Evolutionary conservation across 352 stramenopile genomes (phyloP).

Genomic region (Thalassiosira mediterranea): DNA sequence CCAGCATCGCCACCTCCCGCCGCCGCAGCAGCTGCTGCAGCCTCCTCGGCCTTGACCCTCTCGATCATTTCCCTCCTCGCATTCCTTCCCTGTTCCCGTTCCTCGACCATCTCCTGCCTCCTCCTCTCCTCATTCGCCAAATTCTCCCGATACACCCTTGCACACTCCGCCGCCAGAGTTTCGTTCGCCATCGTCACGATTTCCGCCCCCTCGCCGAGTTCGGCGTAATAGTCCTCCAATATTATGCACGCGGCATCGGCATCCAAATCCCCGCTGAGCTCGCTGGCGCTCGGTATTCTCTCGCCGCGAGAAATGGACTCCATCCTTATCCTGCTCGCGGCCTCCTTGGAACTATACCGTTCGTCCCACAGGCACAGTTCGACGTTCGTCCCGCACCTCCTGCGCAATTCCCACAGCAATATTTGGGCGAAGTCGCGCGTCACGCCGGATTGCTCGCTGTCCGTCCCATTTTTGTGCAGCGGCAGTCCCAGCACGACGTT

Average conservation of each 20-base stretch:
- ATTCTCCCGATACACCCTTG: conserved; percentile 17
- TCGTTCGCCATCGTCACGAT: conserved; percentile 8
- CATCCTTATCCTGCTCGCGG: conserved; percentile 45
- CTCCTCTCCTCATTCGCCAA: conserved; percentile 19
- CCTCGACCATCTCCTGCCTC: conserved; percentile 25
- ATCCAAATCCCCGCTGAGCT: conserved; percentile 65
- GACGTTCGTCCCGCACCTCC: conserved; percentile 51
- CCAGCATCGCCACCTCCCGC: conserved; percentile 2
- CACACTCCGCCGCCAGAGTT: conserved; percentile 29
- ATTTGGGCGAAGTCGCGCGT: conserved; percentile 60
- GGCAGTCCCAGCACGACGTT: conserved; percentile 75
- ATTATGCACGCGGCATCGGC: conserved; percentile 79
- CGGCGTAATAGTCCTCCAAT: conserved; percentile 78
- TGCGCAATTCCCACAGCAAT: conserved; percentile 38
- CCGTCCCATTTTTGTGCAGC: conserved; percentile 75
- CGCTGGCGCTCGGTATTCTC: conserved; percentile 18
- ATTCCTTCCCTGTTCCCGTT: conserved; percentile 33
- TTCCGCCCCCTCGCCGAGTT: conserved; percentile 49
- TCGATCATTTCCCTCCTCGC: conserved; percentile 59
- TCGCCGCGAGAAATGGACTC: conserved; percentile 38
- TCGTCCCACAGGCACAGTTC: conserved; percentile 76
- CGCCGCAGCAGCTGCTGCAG: not conserved
- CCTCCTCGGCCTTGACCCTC: conserved; percentile 37
- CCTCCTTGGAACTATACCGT: conserved; percentile 79
- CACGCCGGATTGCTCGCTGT: conserved; percentile 64